Evolutionary conservation across 345 rosid species (phyloP).

Genomic region (Jatropha curcas): DNA sequence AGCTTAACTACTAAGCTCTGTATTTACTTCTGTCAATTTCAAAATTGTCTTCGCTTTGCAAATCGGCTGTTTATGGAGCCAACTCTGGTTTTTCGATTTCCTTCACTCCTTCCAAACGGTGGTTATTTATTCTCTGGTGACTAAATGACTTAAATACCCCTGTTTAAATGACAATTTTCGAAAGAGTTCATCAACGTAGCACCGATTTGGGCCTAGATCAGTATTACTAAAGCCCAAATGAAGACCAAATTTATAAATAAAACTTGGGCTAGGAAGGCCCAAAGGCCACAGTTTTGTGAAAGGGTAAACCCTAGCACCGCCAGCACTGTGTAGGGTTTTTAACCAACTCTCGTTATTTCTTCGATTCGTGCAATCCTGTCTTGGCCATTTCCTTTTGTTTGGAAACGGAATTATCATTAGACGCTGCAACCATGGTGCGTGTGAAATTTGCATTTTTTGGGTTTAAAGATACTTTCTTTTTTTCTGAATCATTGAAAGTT

Average conservation of each 20-base stretch:
- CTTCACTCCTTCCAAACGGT: not conserved
- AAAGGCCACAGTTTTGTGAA: no score
- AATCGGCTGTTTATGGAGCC: not conserved
- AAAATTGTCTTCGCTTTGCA: not conserved
- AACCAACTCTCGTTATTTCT: not conserved
- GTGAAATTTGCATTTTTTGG: not conserved
- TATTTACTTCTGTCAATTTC: not conserved
- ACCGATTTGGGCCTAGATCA: not conserved
- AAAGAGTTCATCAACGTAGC: not conserved
- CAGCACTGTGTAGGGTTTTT: slow-evolving; percentile 4
- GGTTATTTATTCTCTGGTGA: not conserved
- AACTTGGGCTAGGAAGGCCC: no score
- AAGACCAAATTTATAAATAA: no score
- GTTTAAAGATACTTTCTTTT: not conserved
- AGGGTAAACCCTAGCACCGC: slow-evolving; percentile 11
- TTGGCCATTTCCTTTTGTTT: not conserved
- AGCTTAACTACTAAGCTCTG: not conserved
- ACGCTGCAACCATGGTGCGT: slow-evolving; percentile 21
- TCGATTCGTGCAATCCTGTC: not conserved
- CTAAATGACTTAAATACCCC: slow-evolving; percentile 8
- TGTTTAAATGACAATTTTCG: not conserved
- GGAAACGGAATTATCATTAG: not conserved
- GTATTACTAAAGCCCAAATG: not conserved
- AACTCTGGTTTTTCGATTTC: not conserved
- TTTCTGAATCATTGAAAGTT: not conserved